Percentiles rank a stretch among this genome's conserved stretches.
Conservation (phyloP, 768 basidiomycete species). For the Hysterangium stoloniferum region DNA sequence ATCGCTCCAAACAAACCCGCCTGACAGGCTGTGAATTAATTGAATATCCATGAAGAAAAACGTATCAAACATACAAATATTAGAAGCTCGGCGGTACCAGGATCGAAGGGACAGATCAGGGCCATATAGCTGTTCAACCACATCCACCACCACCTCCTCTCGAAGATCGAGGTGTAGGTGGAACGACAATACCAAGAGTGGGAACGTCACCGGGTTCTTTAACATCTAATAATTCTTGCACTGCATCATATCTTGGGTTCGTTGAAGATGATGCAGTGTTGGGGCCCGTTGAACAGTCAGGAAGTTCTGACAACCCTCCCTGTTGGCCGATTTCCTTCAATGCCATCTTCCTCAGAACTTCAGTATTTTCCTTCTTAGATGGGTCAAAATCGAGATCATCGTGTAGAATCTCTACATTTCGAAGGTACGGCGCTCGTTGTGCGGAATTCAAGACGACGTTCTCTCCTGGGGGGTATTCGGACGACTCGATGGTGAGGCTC, state of each 20-base stretch:
- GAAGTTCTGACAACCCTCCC: conserved; percentile 1
- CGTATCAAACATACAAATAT: no score
- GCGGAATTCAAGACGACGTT: conserved; percentile 97
- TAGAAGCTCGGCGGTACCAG: no score
- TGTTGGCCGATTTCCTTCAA: conserved; percentile 38
- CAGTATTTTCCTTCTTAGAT: conserved; percentile 71
- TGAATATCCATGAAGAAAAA: no score
- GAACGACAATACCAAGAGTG: conserved; percentile 14
- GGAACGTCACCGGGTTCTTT: neutral
- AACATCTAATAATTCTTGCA: neutral
- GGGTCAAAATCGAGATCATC: conserved; percentile 94
- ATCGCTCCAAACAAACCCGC: no score
- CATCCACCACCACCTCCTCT: conserved; percentile 81
- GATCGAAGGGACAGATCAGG: conserved; percentile 64
- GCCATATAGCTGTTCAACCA: conserved; percentile 95
- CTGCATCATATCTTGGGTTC: neutral
- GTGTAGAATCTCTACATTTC: conserved; percentile 84
- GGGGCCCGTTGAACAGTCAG: neutral
- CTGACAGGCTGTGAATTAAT: no score
- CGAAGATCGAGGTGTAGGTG: conserved; percentile 17
- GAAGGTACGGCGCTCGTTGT: conserved; percentile 87
- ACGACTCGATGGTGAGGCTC: conserved; percentile 90
- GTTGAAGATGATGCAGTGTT: neutral
- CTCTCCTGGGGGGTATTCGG: conserved; percentile 94
- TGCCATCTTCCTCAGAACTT: conserved; percentile 72